phyloP scores from a whole-genome alignment of 192 early-diverging fungal species.

The Endogone sp. region DNA sequence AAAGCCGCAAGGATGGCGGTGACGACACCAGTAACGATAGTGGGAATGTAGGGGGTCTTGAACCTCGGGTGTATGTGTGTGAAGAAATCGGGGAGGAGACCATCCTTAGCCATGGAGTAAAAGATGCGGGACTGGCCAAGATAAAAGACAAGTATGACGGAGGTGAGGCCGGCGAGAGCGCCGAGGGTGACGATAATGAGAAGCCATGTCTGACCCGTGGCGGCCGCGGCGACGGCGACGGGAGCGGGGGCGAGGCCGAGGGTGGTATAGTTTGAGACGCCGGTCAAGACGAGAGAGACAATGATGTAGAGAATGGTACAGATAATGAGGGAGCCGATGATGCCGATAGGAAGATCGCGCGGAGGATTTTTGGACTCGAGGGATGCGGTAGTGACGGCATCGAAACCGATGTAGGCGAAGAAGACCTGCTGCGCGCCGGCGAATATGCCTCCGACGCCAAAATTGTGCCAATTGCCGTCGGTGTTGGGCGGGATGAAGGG shows the following conservation, averaged over 20 bases:
- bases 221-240: slow-evolving; percentile 39
- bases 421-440: slow-evolving; percentile 74
- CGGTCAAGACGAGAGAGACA: slow-evolving; percentile 62
- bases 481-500: slow-evolving; percentile 69
- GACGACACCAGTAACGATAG: slow-evolving; percentile 58
- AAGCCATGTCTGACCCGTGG: slow-evolving; percentile 57
- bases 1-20: slow-evolving; percentile 66
- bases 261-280: slow-evolving; percentile 58
- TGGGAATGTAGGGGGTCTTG: slow-evolving; percentile 75
- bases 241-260: slow-evolving; percentile 51
- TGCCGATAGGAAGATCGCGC: slow-evolving; percentile 83
- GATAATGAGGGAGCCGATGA: slow-evolving; percentile 71
- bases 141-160: slow-evolving; percentile 72
- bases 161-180: slow-evolving; percentile 71
- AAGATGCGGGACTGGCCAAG: slow-evolving; percentile 88
- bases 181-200: slow-evolving; percentile 73
- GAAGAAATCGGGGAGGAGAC: slow-evolving; percentile 72
- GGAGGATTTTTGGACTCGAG: slow-evolving; percentile 80
- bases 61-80: slow-evolving; percentile 66
- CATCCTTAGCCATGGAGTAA: slow-evolving; percentile 83
- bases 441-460: slow-evolving; percentile 67
- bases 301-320: slow-evolving; percentile 79
- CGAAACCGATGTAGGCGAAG: slow-evolving; percentile 84
- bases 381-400: slow-evolving; percentile 81
- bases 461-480: slow-evolving; percentile 43